phyloP scores from a whole-genome alignment of 2,329 filamentous ascomycete genomes.

The Claviceps sp. region DNA sequence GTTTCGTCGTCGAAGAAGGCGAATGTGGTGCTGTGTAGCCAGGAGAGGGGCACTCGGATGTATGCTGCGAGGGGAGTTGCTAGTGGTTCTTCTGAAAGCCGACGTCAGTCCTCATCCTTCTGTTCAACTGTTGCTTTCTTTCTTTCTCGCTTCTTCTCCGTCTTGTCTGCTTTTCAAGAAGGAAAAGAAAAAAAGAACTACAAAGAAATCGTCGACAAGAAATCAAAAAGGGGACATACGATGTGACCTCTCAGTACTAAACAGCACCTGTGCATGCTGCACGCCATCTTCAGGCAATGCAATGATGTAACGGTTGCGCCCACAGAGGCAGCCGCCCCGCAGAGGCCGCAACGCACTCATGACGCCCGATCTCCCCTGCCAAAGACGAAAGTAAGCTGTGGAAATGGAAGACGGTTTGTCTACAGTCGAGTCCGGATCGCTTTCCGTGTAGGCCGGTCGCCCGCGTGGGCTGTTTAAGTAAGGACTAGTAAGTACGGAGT shows the following conservation, averaged over 20 bases:
- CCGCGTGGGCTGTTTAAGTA: neutral
- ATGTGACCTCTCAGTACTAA: constrained; percentile 55
- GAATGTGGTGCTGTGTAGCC: constrained; percentile 65
- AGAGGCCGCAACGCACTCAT: constrained; percentile 43
- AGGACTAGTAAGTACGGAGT: neutral
- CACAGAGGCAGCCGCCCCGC: constrained; percentile 70
- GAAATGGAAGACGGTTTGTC: too few relatives aligned
- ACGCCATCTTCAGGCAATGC: constrained; percentile 46
- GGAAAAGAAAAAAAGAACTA: neutral
- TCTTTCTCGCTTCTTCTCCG: neutral
- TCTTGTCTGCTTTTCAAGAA: neutral
- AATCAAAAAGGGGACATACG: constrained; percentile 41
- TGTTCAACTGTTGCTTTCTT: neutral
- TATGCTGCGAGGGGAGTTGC: constrained; percentile 66
- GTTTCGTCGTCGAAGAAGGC: constrained; percentile 71
- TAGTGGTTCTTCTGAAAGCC: constrained; percentile 43
- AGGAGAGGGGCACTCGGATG: constrained; percentile 67
- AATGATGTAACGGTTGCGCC: constrained; percentile 71
- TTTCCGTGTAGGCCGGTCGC: neutral
- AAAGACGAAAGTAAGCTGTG: too few relatives aligned
- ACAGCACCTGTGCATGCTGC: constrained; percentile 54
- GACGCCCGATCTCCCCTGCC: neutral
- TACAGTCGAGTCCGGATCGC: neutral
- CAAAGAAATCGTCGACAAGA: neutral
- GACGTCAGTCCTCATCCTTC: neutral